These are phyloP conservation scores for Fragilariopsis cylindrus DNA, from an alignment of 108 stramenopile species.

Conservation along the genomic window DNA sequence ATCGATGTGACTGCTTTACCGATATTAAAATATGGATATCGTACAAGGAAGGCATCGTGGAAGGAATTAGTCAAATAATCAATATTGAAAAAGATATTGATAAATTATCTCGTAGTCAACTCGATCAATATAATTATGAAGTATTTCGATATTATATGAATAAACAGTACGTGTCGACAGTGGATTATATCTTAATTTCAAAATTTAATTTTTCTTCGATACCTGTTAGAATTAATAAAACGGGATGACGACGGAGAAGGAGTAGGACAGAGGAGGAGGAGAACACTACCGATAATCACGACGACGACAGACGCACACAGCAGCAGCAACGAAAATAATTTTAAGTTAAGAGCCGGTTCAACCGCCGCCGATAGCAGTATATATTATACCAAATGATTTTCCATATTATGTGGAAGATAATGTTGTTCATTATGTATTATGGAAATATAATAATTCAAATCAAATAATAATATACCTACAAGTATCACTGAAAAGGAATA, in stretches of 20 bases:
- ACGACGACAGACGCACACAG: too few relatives aligned
- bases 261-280: conserved; percentile 7
- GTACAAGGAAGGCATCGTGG: conserved; percentile 32
- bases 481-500: conserved; percentile 34
- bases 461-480: too few relatives aligned
- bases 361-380: not conserved
- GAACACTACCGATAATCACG: not conserved
- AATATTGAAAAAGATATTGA: conserved; percentile 38
- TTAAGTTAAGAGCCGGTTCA: not conserved
- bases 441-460: conserved; percentile 61
- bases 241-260: conserved; percentile 7
- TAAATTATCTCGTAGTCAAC: conserved; percentile 56
- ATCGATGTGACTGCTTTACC: conserved; percentile 26
- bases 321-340: not conserved
- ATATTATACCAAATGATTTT: conserved; percentile 67
- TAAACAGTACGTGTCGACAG: conserved; percentile 54
- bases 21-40: conserved; percentile 42
- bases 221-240: not conserved
- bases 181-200: conserved; percentile 63
- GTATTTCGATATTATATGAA: conserved; percentile 40
- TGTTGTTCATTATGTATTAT: conserved; percentile 76
- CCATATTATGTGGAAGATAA: conserved; percentile 60
- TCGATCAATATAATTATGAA: conserved; percentile 51
- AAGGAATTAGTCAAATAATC: conserved; percentile 40
- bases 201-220: conserved; percentile 59